Evolutionary conservation across 805 yeast genomes (phyloP), one percentile per base, ranked within the genome.

Genomic region (Candida dendrica): DNA sequence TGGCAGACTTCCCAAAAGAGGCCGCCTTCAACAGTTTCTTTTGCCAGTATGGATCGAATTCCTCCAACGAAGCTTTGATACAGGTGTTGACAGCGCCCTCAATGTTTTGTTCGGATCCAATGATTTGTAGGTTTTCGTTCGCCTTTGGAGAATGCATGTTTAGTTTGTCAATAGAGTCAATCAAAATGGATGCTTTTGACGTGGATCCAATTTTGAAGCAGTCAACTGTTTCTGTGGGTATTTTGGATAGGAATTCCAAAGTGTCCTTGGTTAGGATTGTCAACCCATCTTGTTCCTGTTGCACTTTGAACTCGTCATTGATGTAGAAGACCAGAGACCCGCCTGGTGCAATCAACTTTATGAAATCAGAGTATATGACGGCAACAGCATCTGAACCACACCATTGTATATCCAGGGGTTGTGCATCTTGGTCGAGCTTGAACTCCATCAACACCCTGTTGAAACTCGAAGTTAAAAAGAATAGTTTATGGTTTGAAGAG

Each of bases 341-440:
- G 10, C 78, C 75, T 0, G 95, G 91, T 0, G 95, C 95, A 30
- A 82, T 69, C 14, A 90, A 56, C 45, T 74, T 73, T 22, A 88
- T 52, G 40, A 83, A 88, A 49, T 83, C 91, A 3, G 72, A 65
- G 45, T 62, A 63, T 1, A 77, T 65, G n/a, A 77, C 63, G 0
- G 81, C 79, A 1, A 90, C 78, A 0, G 93, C 87, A 60, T 88
- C 95, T 49, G 81, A 78, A 0, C 91, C 87, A 56, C 96, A 83
- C 98, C 97, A 93, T 43, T 70, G 71, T 16, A 85, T 63, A 45
- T 72, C 71, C 34, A 53, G 59, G 0, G 83, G 79, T 0, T 51
- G 45, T 5, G 52, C 47, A 5, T 60, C 60, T 8, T 22, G 24
- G 8, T 22, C 24, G 7, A 63, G 36, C 1, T 44, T 39, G 32